Base-by-base conservation (phyloP, 2,329 filamentous ascomycete species). In the Xylaria hypoxylon region DNA sequence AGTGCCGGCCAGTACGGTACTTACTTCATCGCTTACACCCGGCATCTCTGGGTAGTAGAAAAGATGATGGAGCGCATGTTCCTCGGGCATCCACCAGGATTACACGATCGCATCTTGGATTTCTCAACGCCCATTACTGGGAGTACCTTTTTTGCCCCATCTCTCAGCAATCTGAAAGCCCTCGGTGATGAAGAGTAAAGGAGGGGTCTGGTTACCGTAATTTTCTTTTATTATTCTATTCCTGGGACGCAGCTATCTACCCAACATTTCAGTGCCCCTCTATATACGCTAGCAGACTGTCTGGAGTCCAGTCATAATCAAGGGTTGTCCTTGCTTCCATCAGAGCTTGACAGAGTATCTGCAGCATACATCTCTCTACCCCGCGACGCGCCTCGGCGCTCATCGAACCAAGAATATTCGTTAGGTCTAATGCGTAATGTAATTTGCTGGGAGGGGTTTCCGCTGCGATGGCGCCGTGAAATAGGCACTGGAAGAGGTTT, bases 61-160 rank as follows among this genome's bases (percentile, higher is more conserved):
- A 81, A 80, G 73, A 89, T 88, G 86, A 70, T 88, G 70, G 77
- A 86, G 68, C 79, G 83, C 2, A 88, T 88, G 86, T 88, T 88
- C 72, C 67, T 87, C 10, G 86, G 86, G 0, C 72, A 82, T 58
- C 86, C 86, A 1, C 80, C 81, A 0, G 86, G 86, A 0, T 68
- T 84, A 66, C 85, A 89, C 75, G 86, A 89, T 76, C 80, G 81
- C 0, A 79, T 88, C 7, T 76, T 89, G 44, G 83, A 88, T 71
- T 88, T 82, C 71, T 88, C 86, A 1, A 83, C 55, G 38, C 76
- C 86, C 2, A 57, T 85, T 59, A 88, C 86, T 0, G 86, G 86
- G 0, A 78, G 79, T 1, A 83, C 81, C 0, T 88, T 88, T 68
- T 88, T 87, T 74, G 84, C 80, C 0, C 85, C 86, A 8, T 79